Evolutionary conservation across 2,329 filamentous ascomycete genomes (phyloP), one percentile per base, ranked within the genome.

Genomic region (Thelonectria blattea): DNA sequence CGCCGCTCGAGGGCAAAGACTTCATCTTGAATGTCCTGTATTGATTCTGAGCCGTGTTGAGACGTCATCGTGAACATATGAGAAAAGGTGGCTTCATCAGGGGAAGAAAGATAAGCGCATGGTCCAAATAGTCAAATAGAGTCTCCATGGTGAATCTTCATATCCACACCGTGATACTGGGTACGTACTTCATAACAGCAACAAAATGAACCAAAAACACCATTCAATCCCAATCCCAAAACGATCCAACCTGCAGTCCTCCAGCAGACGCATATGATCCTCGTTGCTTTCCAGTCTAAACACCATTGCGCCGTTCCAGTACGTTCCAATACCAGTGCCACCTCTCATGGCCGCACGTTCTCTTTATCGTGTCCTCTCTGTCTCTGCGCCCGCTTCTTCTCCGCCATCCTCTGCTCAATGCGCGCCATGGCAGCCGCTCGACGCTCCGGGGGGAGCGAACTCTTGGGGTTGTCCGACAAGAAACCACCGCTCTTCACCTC

Each of bases 1-100:
- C 78, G 80, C 37, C 73, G 72, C 72, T 91, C 86, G 11, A 91
- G 78, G 18, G 83, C 79, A 8, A 76, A 76, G 63, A 91, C 86
- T 73, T 91, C 87, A 73, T 82, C 72, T 61, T 81, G 75, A n/a
- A 77, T 65, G 27, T 78, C 71, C 12, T 65, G 65, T 3, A 72
- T 67, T 32, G 73, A 62, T 30, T 65, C 65, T 8, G 58, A 61
- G 54, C 46, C 27, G 27, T 62, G 37, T 12, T 63, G 55, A 20
- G 69, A 63, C 61, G 68, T 67, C 74, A 76, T 76, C 46, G 45
- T 39, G 42, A 57, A 24, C 62, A 62, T 65, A 65, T 51, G 32
- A 42, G 58, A 50, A 22, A n/a, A 39, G 59, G 61, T 37, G 46
- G 47, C 57, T 48, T 59, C 49, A 47, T 22, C 30, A 17, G 6